Evolutionary conservation across 2,329 filamentous ascomycete species (phyloP).

Genomic region (Fusarium brachygibbosum): DNA sequence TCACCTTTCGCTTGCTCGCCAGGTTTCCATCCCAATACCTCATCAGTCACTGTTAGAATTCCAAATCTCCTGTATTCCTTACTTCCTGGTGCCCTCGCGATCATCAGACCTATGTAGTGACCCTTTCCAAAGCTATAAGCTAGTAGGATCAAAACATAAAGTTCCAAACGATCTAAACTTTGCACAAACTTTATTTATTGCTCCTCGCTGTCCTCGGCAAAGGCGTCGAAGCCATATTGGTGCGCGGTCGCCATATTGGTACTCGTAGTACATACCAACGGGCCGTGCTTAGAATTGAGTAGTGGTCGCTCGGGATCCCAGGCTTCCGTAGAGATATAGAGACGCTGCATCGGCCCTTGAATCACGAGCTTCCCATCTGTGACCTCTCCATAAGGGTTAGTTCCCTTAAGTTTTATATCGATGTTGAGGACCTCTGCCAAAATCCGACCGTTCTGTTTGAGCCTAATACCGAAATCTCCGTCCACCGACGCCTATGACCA

Average conservation of each 20-base stretch:
- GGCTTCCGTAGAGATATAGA: neutral
- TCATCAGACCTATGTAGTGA: neutral
- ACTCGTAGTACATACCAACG: neutral
- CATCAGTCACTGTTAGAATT: neutral
- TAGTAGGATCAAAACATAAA: slow-evolving; percentile 5
- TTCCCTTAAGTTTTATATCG: neutral
- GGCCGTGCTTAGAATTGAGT: rapidly evolving
- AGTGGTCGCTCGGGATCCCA: neutral
- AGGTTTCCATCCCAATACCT: neutral
- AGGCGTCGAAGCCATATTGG: slow-evolving; percentile 3
- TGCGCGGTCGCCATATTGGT: neutral
- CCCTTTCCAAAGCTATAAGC: rapidly evolving
- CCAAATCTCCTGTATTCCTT: slow-evolving; percentile 9
- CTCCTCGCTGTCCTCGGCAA: neutral
- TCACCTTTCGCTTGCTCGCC: neutral
- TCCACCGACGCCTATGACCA: slow-evolving; percentile 13
- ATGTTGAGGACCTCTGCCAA: neutral
- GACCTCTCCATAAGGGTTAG: slow-evolving; percentile 3
- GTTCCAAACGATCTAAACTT: neutral
- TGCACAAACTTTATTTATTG: neutral
- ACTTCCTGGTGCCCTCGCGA: neutral
- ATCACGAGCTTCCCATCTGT: neutral
- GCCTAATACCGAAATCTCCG: neutral
- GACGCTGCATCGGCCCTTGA: neutral
- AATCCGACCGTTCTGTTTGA: rapidly evolving